These are phyloP conservation scores for Epichloe glyceriae DNA, from an alignment of 2,329 filamentous ascomycete genomes.

Conservation along the genomic window DNA sequence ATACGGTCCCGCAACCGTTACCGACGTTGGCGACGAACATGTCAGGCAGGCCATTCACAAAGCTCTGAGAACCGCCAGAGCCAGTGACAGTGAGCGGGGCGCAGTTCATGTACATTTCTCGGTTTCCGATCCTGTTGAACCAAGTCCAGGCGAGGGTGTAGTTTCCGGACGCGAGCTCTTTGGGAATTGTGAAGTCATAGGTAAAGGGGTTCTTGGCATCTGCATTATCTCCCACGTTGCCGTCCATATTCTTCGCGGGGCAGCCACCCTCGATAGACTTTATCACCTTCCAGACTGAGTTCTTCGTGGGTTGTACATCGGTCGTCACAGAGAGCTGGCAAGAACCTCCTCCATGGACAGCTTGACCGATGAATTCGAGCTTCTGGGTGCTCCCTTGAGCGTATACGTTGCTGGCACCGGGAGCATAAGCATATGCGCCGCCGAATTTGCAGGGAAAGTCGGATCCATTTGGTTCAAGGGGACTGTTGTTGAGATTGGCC, in stretches of 20 bases:
- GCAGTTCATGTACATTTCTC: constrained; percentile 98
- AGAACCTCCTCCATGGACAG: constrained; percentile 80
- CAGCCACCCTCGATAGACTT: constrained; percentile 80
- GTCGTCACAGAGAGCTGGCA: constrained; percentile 83
- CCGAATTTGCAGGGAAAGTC: constrained; percentile 77
- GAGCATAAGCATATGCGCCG: constrained; percentile 25
- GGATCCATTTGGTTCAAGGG: constrained; percentile 44
- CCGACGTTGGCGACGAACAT: constrained; percentile 57
- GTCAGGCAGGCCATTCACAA: constrained; percentile 51
- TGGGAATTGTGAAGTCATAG: constrained; percentile 61
- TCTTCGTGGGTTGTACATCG: constrained; percentile 52
- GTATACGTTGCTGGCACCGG: constrained; percentile 44
- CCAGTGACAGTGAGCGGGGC: constrained; percentile 57
- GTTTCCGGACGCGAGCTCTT: constrained; percentile 58
- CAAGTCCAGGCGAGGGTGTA: constrained; percentile 86
- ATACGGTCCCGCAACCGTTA: constrained; percentile 40
- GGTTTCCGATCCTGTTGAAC: constrained; percentile 86
- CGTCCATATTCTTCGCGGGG: constrained; percentile 43
- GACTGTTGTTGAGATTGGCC: constrained; percentile 39
- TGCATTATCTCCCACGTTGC: constrained; percentile 40
- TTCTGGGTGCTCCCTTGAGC: constrained; percentile 26
- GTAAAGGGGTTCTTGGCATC: constrained; percentile 33
- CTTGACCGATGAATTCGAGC: constrained; percentile 56
- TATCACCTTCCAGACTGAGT: constrained; percentile 75
- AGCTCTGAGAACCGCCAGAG: constrained; percentile 31